Evolutionary conservation across 208 protist species (phyloP), one percentile per base, ranked within the genome.

Genomic region (Wallacemonas sp.): DNA sequence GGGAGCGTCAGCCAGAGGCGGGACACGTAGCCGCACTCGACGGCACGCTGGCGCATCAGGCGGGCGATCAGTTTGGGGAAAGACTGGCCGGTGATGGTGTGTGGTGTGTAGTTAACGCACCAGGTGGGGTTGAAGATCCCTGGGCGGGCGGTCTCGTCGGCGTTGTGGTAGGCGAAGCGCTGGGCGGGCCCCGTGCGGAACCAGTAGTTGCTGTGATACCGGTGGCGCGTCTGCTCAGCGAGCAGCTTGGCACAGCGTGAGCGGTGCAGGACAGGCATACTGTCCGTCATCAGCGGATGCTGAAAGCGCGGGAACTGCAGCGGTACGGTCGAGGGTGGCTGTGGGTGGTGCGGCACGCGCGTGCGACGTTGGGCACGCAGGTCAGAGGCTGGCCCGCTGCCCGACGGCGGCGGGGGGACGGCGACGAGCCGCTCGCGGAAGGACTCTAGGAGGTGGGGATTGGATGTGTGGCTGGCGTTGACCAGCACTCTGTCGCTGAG

Each of bases 21-120:
- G 8, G 90, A 95, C 33, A 91, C 78, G 50, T 95, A 95, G 41
- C 81, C 81, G 70, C 86, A 83, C 20, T 74, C 62, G 38, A 84
- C 86, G 0, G 84, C 86, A 16, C 83, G 79, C 42, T 84, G 64
- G 32, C 69, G 73, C 87, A 95, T 95, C 31, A 84, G 62, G 1
- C 52, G 52, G 12, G 57, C 48, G 0, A 84, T 61, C 14, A 36
- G 4, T 11, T 3, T 5, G 7, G 86, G 77, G 66, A 95, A 92
- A 1, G 16, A 18, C 20, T 73, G 64, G 52, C 75, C 79, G 0
- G 77, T 87, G 54, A 77, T 73, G 29, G 85, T 89, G 67, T 84
- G 66, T 3, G 86, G 82, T 11, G 57, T 52, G 74, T 95, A 95
- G 50, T 44, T 52, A 31, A 83, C 70, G 49, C 79, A 91, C 54